Base-by-base conservation (phyloP, 2,329 filamentous ascomycete species). In the Alternaria dauci region DNA sequence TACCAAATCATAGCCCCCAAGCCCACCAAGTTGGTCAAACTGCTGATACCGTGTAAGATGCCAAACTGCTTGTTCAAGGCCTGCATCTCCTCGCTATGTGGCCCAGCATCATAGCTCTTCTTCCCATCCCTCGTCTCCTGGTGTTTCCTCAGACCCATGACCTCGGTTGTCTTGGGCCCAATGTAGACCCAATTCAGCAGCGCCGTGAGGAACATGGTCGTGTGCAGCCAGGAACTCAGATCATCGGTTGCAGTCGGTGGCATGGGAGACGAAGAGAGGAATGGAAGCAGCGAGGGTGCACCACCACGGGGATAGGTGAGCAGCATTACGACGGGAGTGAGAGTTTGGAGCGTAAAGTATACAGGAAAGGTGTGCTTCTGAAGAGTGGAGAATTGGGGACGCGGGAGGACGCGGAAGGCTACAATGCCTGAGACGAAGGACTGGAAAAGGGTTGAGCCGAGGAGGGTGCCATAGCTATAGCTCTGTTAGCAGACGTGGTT, bases 101-200 rank as follows among this genome's bases (percentile, higher is more conserved):
- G 91, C 1, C 89, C 86, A 53, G 87, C 82, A 66, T 96, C 93
- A 72, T 91, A 91, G 78, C 89, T 92, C 76, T 91, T 91, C 85
- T 96, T 97, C 55, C 93, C 93, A 76, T 97, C 94, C 71, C 90
- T 88, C 63, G 90, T 93, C 83, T 94, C 94, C 83, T 97, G 94
- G 50, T 89, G 86, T 72, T 91, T 91, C 73, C 93, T 85, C 78
- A 91, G 83, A 66, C 84, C 86, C 86, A 96, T 96, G 32, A 90
- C 83, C 68, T 87, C 86, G 36, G 87, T 89, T 2, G 93, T 95
- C 66, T 87, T 83, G 4, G 94, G 94, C 8, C 93, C 88, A 52
- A 97, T 78, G 46, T 91, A 84, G 0, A 86, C 74, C 68, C 91
- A 78, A 78, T 98, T 98, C 23, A 86, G 76, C 43, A 93, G 73